These are phyloP conservation scores for Hysterium pulicare DNA, from an alignment of 2,329 filamentous ascomycete species.

Conservation along the genomic window DNA sequence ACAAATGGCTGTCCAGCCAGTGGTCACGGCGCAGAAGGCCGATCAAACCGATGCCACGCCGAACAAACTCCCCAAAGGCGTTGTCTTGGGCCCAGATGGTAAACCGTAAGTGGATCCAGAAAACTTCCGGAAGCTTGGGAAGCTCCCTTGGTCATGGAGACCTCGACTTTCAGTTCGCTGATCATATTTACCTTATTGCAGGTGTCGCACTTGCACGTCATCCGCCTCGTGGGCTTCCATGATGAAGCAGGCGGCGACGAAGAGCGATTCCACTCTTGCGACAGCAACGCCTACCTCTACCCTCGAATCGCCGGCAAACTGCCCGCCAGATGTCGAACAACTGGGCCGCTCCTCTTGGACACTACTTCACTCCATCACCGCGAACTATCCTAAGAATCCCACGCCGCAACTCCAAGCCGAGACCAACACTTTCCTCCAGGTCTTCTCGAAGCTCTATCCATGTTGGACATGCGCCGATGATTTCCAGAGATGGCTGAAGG, in stretches of 20 bases:
- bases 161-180: no score
- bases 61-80: slow-evolving; percentile 64
- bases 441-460: slow-evolving; percentile 86
- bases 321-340: slow-evolving; percentile 83
- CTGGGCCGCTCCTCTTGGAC: slow-evolving; percentile 92
- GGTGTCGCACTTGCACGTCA: slow-evolving; percentile 69
- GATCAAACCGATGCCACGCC: slow-evolving; percentile 29
- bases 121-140: no score
- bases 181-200: no score
- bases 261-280: slow-evolving; percentile 28
- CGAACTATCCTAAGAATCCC: slow-evolving; percentile 73
- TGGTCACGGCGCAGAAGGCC: slow-evolving; percentile 23
- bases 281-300: slow-evolving; percentile 34
- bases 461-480: slow-evolving; percentile 96
- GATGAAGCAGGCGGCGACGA: slow-evolving; percentile 46
- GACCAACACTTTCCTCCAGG: slow-evolving; percentile 70
- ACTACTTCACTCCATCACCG: slow-evolving; percentile 85
- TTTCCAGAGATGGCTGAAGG: slow-evolving; percentile 76
- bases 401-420: slow-evolving; percentile 68
- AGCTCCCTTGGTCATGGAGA: no score
- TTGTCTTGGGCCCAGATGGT: slow-evolving; percentile 74
- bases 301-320: slow-evolving; percentile 57
- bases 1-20: slow-evolving; percentile 20
- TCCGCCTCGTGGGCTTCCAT: slow-evolving; percentile 58
- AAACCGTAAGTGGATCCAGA: slow-evolving; percentile 74